Percentiles rank a stretch among this genome's conserved stretches.
These are phyloP conservation scores for Chytriomyces sp. DNA, from an alignment of 192 early-diverging fungal species.

Conservation along the genomic window DNA sequence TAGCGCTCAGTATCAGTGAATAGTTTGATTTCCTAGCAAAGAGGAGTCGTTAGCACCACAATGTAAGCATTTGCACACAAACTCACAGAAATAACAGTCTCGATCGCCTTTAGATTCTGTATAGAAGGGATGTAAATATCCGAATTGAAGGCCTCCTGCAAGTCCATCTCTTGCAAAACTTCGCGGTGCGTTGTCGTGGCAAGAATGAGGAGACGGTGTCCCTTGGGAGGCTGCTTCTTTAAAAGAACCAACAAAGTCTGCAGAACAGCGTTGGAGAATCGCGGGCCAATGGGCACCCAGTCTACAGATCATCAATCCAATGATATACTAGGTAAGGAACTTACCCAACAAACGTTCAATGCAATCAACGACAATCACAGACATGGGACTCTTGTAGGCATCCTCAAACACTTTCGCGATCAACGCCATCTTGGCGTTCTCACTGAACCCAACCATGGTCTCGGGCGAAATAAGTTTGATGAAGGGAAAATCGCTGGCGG, in stretches of 20 bases:
- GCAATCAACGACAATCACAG: slow-evolving; percentile 91
- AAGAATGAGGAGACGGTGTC: slow-evolving; percentile 78
- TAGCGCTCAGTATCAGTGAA: slow-evolving; percentile 72
- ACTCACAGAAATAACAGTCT: slow-evolving; percentile 66
- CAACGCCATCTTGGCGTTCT: slow-evolving; percentile 77
- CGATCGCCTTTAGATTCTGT: slow-evolving; percentile 67
- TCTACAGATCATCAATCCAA: slow-evolving; percentile 51
- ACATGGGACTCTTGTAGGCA: slow-evolving; percentile 93
- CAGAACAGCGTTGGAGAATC: slow-evolving; percentile 90
- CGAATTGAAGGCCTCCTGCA: slow-evolving; percentile 82
- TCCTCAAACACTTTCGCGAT: slow-evolving; percentile 98
- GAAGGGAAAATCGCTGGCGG: slow-evolving; percentile 89
- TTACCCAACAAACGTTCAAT: slow-evolving; percentile 86
- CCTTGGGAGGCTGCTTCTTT: slow-evolving; percentile 87
- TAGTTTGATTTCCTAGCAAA: slow-evolving; percentile 54
- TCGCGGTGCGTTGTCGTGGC: slow-evolving; percentile 82
- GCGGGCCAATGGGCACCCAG: slow-evolving; percentile 92
- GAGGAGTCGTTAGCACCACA: background rate
- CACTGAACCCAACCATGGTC: slow-evolving; percentile 88
- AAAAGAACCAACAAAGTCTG: slow-evolving; percentile 92
- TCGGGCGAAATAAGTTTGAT: slow-evolving; percentile 97
- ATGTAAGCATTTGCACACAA: no score
- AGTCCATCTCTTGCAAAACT: slow-evolving; percentile 85
- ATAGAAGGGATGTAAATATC: slow-evolving; percentile 82
- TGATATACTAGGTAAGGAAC: background rate